Conservation (phyloP, 768 basidiomycete species). For the Boletus barrowsii region DNA sequence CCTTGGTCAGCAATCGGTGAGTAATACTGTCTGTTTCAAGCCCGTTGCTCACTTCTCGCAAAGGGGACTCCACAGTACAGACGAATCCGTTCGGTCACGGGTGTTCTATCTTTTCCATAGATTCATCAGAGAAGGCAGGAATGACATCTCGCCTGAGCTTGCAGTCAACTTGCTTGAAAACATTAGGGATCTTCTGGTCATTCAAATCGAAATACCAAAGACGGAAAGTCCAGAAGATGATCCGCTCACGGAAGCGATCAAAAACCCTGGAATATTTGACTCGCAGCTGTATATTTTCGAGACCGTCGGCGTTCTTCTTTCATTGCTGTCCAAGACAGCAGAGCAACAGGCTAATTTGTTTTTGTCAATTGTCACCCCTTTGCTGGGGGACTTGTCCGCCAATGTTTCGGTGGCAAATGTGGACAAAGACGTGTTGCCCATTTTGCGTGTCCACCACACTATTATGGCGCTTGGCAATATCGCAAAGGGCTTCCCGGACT, state of each 20-base stretch:
- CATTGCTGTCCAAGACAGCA: constrained; percentile 63
- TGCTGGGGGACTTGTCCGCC: constrained; percentile 70
- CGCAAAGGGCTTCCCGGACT: constrained; percentile 95
- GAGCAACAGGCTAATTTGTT: constrained; percentile 67
- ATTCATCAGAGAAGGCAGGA: constrained; percentile 81
- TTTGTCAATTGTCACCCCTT: constrained; percentile 76
- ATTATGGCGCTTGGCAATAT: constrained; percentile 94
- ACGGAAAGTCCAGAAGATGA: constrained; percentile 72
- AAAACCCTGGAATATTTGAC: constrained; percentile 70
- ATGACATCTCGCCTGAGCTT: constrained; percentile 73
- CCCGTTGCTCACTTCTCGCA: constrained; percentile 2
- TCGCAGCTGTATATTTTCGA: constrained; percentile 95
- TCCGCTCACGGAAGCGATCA: constrained; percentile 75
- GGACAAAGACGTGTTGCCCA: constrained; percentile 65
- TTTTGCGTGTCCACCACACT: constrained; percentile 86
- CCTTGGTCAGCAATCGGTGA: constrained; percentile 81
- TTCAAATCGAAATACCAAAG: constrained; percentile 75
- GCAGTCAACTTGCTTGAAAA: constrained; percentile 67
- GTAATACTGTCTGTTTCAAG: constrained; percentile 23
- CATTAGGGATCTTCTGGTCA: constrained; percentile 72
- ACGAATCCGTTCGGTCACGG: constrained; percentile 66
- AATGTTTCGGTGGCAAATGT: constrained; percentile 54
- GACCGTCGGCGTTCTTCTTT: constrained; percentile 80
- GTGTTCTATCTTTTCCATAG: constrained; percentile 90
- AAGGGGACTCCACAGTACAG: constrained; percentile 84